phyloP scores from a whole-genome alignment of 768 basidiomycete species.

The Auricularia auricula-judae region DNA sequence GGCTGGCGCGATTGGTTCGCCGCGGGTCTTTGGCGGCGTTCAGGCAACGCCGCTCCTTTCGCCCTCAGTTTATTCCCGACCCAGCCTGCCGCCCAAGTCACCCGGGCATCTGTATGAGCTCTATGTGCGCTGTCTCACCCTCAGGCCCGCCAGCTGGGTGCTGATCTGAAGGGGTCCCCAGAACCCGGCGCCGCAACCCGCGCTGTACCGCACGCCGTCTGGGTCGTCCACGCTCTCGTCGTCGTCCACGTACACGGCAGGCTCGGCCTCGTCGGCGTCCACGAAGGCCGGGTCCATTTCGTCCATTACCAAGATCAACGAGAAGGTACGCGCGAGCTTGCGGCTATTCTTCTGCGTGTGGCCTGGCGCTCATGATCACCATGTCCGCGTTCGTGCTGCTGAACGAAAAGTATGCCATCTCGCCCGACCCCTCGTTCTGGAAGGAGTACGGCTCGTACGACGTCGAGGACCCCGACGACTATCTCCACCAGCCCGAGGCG shows the following conservation, averaged over 20 bases:
- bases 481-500: constrained; percentile 65
- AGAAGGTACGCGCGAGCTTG: constrained; percentile 31
- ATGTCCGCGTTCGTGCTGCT: neutral
- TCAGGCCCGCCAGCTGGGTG: neutral
- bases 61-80: neutral
- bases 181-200: neutral
- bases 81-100: neutral
- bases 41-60: neutral
- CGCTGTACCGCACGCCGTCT: neutral
- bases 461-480: constrained; percentile 52
- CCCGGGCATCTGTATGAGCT: neutral
- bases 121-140: neutral
- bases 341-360: neutral
- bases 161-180: neutral
- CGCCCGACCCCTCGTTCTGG: constrained; percentile 64
- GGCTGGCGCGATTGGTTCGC: neutral
- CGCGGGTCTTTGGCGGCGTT: neutral
- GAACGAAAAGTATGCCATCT: constrained; percentile 49
- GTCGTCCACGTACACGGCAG: neutral
- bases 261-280: neutral
- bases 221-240: neutral
- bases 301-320: constrained; percentile 10
- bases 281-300: constrained; percentile 36
- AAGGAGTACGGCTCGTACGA: constrained; percentile 52
- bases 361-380: constrained; percentile 6